These are phyloP conservation scores for Trametes versicolor DNA, from an alignment of 1,284 basidiomycete genomes.

Conservation along the genomic window DNA sequence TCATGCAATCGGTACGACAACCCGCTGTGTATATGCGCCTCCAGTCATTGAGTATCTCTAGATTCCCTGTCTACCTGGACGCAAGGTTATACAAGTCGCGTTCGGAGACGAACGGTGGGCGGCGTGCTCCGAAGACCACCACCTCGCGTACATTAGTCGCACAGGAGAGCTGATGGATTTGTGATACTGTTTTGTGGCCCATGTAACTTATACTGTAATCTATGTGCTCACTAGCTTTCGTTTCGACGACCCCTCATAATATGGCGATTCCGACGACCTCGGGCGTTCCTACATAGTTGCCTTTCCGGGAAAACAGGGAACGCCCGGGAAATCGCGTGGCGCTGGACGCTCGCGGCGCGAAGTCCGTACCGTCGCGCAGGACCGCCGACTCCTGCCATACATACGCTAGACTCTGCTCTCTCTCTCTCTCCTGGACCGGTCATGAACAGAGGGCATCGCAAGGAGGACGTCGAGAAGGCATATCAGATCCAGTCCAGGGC, in stretches of 20 bases:
- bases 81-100: slow-evolving; percentile 51
- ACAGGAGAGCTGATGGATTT: slow-evolving; percentile 6
- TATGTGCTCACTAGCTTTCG: background rate
- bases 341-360: slow-evolving; percentile 31
- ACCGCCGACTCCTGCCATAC: slow-evolving; percentile 7
- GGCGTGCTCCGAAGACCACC: slow-evolving; percentile 50
- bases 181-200: background rate
- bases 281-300: slow-evolving; percentile 13
- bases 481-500: slow-evolving; percentile 41
- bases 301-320: background rate
- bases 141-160: slow-evolving; percentile 33
- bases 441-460: slow-evolving; percentile 42
- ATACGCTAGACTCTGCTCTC: background rate
- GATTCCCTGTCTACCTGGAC: slow-evolving; percentile 47
- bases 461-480: slow-evolving; percentile 40
- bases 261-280: background rate
- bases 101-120: slow-evolving; percentile 46
- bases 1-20: slow-evolving; percentile 41
- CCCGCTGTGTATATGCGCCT: too few relatives aligned
- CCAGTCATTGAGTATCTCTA: slow-evolving; percentile 29
- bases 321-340: slow-evolving; percentile 15
- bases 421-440: background rate
- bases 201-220: slow-evolving; percentile 9
- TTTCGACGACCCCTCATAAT: background rate
- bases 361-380: slow-evolving; percentile 40